Base-by-base conservation (phyloP, 306 rosid genomes). In the Quercus wislizeni region DNA sequence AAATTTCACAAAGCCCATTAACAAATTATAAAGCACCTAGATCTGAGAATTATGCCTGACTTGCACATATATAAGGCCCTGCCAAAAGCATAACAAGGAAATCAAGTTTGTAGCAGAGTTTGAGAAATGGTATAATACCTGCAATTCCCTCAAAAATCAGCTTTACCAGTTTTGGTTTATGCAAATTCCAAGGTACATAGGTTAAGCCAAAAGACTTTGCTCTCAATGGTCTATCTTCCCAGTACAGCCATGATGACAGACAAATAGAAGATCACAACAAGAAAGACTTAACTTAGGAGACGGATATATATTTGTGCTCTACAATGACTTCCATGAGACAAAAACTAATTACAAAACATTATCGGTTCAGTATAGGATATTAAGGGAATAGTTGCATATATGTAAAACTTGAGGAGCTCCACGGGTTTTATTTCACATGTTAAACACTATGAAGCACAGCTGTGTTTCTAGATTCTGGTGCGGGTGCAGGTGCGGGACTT, bases 121-220 rank as follows among this genome's bases (percentile, higher is more conserved):
- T 88, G 74, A 94, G 86, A 88, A 83, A 92, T 54, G 92, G 78
- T 70, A 85, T 89, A 58, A 94, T 77, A 87, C 92, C 85, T 25
- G 94, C 97, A 77, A 94, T 79, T 65, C 97, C 97, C 77, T 80
- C 90, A 85, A 92, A 94, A 59, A 81, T 89, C 74, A 82, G 90
- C 78, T 86, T 79, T 69, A 89, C 97, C 0, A 91, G 87, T 61
- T 70, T 75, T 78, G 97, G 95, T 86, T 94, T 97, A 72, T 94
- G 99, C 73, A 91, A 84, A 86, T 94, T 94, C 99, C 99, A 92
- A 59, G 99, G 97, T 77, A 92, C 85, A 83, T 94, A 94, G 69
- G 95, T 91, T 78, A 94, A 88, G 56, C 99, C 99, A 90, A 94
- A 78, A 7, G 99, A 93, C 86, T 89, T 94, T 59, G 97, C 99